phyloP scores from a whole-genome alignment of 257 asterid species.

The Solanum lycopersicoides region DNA sequence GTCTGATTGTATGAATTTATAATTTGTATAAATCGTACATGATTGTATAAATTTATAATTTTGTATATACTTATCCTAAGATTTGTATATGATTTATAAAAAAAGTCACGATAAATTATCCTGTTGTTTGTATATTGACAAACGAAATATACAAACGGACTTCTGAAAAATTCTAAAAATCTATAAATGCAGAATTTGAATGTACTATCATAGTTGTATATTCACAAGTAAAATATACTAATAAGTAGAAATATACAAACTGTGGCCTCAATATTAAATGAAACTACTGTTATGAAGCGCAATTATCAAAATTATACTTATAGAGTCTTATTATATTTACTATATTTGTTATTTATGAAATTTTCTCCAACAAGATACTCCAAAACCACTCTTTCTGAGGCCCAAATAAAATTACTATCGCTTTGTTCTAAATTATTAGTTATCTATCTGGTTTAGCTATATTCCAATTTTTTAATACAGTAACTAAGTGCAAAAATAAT shows the following conservation, averaged over 20 bases:
- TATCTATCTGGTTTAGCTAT: not conserved
- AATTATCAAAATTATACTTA: too few relatives aligned
- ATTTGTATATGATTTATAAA: not conserved
- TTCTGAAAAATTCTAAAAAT: too few relatives aligned
- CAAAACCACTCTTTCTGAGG: not conserved
- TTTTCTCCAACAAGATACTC: not conserved
- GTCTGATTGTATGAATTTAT: not conserved
- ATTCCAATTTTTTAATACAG: not conserved
- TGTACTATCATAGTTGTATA: not conserved
- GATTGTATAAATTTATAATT: not conserved
- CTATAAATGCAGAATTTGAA: too few relatives aligned
- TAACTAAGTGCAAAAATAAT: not conserved
- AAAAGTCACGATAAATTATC: too few relatives aligned
- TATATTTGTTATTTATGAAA: not conserved
- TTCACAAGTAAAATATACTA: too few relatives aligned
- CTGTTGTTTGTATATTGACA: not conserved
- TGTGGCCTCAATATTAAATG: too few relatives aligned
- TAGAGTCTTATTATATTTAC: not conserved
- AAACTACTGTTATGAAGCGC: too few relatives aligned
- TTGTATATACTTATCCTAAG: not conserved
- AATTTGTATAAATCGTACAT: not conserved
- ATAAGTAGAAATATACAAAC: too few relatives aligned
- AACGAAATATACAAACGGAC: rapidly evolving
- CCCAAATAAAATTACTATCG: not conserved
- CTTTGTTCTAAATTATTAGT: not conserved